Base-by-base conservation (phyloP, 129 eudicot species). In the Saposhnikovia divaricata region DNA sequence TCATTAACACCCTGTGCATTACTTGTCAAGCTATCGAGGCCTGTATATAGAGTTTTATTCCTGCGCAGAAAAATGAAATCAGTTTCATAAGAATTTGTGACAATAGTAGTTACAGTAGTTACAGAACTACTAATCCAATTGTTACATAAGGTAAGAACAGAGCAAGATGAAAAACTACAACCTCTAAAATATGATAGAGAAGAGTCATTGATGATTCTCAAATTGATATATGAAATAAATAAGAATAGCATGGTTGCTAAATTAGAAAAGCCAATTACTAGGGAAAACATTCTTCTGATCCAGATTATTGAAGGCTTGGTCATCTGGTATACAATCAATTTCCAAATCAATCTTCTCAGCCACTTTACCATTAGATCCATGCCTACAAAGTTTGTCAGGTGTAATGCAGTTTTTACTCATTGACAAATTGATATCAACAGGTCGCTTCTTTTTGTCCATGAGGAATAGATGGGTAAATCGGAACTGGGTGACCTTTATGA, bases 301-400 rank as follows among this genome's bases (percentile, higher is more conserved):
- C 7, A 90, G 78, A 83, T 82, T 80, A 81, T 76, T 77, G 37
- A 85, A 82, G 79, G 74, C 79, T 78, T 83, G 82, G 38, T 88
- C 81, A 86, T 90, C 91, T 47, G 83, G 90, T 39, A 83, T 70
- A 39, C 96, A 87, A 81, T 89, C 92, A 72, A 78, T 84, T 80
- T 92, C 97, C 89, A 95, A 86, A 90, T 95, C 98, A 77, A 95
- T 92, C 80, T 92, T 84, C 85, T 92, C 99, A 75, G 92, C 89
- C 55, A 77, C 93, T 84, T 88, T 89, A 48, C 87, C 87, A 65
- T 84, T 83, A 77, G 84, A 28, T 74, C 89, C 88, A 39, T 80
- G 83, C 53, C 80, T 88, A 75, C 81, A 82, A 79, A 82, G 84
- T 75, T 75, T 84, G 72, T 86, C 85, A 28, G 84, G 48, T 44